These are phyloP conservation scores for Pterocarpus santalinus DNA, from an alignment of 306 rosid genomes.

Conservation along the genomic window DNA sequence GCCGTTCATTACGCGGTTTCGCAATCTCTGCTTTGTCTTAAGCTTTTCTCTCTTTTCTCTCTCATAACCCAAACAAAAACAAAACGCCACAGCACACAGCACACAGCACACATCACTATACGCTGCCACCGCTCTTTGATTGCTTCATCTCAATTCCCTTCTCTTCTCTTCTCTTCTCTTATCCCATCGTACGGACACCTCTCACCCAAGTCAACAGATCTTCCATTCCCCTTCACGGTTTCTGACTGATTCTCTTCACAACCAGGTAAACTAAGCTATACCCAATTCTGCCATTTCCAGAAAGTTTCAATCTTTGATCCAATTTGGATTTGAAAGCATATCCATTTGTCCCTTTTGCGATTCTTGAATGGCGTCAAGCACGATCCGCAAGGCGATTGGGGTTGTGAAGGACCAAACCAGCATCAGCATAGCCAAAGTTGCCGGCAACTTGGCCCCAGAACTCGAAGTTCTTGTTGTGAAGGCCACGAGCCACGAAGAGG, in stretches of 20 bases:
- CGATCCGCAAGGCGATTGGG: constrained; percentile 91
- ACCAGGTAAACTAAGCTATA: constrained; percentile 21
- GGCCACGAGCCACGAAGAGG: constrained; percentile 83
- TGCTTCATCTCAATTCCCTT: constrained; percentile 1
- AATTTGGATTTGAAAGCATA: not conserved
- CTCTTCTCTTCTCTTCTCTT: not conserved
- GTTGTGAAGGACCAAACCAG: constrained; percentile 92
- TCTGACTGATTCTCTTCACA: not conserved
- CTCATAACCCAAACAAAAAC: not conserved
- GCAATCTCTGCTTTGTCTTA: constrained; percentile 13
- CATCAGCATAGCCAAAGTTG: constrained; percentile 88
- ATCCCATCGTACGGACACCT: too few relatives aligned
- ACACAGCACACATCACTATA: not conserved
- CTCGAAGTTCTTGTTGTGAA: constrained; percentile 86
- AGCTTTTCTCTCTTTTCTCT: not conserved
- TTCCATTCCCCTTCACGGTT: constrained; percentile 19
- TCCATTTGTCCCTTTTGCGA: not conserved
- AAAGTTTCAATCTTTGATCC: not conserved
- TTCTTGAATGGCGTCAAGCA: constrained; percentile 67
- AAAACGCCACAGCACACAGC: not conserved
- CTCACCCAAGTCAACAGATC: constrained; percentile 26
- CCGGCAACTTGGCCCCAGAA: constrained; percentile 82
- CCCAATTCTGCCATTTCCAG: not conserved
- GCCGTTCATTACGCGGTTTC: constrained; percentile 53
- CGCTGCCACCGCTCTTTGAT: not conserved